phyloP scores from a whole-genome alignment of 2,329 filamentous ascomycete species.

The Eutypa lata region DNA sequence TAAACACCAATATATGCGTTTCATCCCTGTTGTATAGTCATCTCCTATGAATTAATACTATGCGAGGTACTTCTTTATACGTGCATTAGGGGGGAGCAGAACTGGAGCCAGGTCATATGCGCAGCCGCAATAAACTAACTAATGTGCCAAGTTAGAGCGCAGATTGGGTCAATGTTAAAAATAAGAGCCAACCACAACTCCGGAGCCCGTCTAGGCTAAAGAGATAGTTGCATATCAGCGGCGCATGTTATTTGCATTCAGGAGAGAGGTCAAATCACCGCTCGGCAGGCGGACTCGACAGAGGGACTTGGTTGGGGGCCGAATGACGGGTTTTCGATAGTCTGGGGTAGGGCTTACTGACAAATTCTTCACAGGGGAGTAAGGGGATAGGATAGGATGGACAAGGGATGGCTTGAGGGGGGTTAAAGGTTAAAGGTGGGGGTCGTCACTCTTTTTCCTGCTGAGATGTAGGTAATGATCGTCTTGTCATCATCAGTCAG shows the following conservation, averaged over 20 bases:
- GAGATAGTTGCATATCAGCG: constrained; percentile 22
- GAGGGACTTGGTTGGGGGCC: background rate
- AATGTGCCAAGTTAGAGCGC: constrained; percentile 2
- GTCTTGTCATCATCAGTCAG: background rate
- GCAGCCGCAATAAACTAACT: constrained; percentile 1
- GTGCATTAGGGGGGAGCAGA: background rate
- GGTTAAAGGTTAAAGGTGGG: too few relatives aligned
- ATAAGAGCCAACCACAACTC: constrained; percentile 27
- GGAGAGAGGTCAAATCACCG: background rate
- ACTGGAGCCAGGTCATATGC: background rate
- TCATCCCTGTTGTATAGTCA: background rate
- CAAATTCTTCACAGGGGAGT: background rate
- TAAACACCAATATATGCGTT: constrained; percentile 2
- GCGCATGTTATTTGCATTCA: background rate
- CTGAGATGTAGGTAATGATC: background rate
- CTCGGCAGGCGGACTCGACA: background rate
- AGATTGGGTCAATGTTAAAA: constrained; percentile 32
- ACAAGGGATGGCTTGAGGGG: background rate
- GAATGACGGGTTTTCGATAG: background rate
- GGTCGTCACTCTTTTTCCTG: background rate
- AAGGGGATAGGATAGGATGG: background rate
- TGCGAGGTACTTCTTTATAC: background rate
- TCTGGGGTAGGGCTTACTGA: background rate
- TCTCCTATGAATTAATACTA: background rate
- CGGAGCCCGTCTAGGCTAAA: constrained; percentile 41